Conservation (phyloP, 2,329 filamentous ascomycete genomes). For the Aspergillus transmontanensis region DNA sequence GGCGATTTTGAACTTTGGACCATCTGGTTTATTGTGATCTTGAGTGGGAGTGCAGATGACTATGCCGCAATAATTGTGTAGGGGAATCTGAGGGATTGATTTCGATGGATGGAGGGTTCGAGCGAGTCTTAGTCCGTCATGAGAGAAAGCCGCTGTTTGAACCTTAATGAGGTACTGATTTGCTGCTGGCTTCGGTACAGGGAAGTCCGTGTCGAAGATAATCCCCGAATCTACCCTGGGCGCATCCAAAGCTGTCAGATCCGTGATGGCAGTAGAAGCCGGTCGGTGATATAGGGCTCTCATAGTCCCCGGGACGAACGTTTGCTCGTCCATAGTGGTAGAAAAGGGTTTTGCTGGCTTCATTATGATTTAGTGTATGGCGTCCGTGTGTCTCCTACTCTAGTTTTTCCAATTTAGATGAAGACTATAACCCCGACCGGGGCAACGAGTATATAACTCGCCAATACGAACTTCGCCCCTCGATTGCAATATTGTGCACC, state of each 20-base stretch:
- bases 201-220: conserved; percentile 37
- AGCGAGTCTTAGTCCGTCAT: conserved; percentile 38
- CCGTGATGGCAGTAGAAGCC: conserved; percentile 19
- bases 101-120: conserved; percentile 29
- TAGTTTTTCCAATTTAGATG: background rate
- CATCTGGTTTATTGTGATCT: conserved; percentile 32
- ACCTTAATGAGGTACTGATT: conserved; percentile 47
- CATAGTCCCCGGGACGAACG: conserved; percentile 40
- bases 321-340: conserved; percentile 38
- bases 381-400: background rate
- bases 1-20: conserved; percentile 43
- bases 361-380: conserved; percentile 6
- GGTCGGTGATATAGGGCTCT: conserved; percentile 41
- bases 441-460: background rate
- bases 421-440: background rate
- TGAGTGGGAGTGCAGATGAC: conserved; percentile 38
- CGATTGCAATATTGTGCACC: background rate
- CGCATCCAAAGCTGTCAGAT: conserved; percentile 9
- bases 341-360: conserved; percentile 27
- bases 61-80: conserved; percentile 45
- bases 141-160: conserved; percentile 40
- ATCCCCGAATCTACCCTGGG: conserved; percentile 31
- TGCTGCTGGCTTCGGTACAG: conserved; percentile 37
- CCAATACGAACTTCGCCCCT: background rate
- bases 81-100: conserved; percentile 38